A percentile compares a stretch with the other conserved stretches of the same genome.
phyloP scores from a whole-genome alignment of 2,329 filamentous ascomycete genomes.

The Shiraia sp. region DNA sequence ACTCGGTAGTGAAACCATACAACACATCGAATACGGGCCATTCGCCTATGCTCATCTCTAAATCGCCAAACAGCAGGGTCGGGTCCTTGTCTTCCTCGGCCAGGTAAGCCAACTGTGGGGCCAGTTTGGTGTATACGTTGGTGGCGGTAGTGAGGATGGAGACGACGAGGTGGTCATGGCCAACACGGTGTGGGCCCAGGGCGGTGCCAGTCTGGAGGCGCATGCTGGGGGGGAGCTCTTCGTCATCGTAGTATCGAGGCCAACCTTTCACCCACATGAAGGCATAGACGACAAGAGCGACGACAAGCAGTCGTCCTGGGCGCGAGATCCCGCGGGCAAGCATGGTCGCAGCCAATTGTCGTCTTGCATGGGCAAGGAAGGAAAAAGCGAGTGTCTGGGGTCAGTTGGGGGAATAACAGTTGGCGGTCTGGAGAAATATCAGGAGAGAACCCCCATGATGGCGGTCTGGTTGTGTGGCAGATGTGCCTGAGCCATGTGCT shows the following conservation, averaged over 20 bases:
- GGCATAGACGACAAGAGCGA: conserved; percentile 25
- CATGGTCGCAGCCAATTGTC: conserved; percentile 22
- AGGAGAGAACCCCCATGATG: neutral
- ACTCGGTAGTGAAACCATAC: conserved; percentile 28
- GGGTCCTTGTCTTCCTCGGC: conserved; percentile 37
- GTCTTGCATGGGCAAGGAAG: conserved; percentile 11
- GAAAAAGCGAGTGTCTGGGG: conserved; percentile 1
- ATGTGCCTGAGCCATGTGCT: neutral
- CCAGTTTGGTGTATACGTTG: conserved; percentile 59
- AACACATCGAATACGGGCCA: conserved; percentile 46
- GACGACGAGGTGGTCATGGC: conserved; percentile 50
- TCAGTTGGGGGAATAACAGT: neutral
- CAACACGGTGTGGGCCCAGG: conserved; percentile 21
- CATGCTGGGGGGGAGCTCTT: conserved; percentile 29
- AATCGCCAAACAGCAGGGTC: conserved; percentile 46
- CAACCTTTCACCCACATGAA: conserved; percentile 40
- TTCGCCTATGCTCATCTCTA: conserved; percentile 37
- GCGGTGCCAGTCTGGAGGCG: conserved; percentile 18
- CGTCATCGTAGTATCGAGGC: conserved; percentile 38
- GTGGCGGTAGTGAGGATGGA: conserved; percentile 61
- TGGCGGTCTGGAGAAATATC: neutral
- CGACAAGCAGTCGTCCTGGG: conserved; percentile 24
- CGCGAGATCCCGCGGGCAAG: conserved; percentile 27
- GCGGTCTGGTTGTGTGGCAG: too few relatives aligned
- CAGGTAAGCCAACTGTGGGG: conserved; percentile 38